Evolutionary conservation across 495 filamentous ascomycete species (phyloP), one percentile per base, ranked within the genome.

Genomic region (Acidiella bohemica): DNA sequence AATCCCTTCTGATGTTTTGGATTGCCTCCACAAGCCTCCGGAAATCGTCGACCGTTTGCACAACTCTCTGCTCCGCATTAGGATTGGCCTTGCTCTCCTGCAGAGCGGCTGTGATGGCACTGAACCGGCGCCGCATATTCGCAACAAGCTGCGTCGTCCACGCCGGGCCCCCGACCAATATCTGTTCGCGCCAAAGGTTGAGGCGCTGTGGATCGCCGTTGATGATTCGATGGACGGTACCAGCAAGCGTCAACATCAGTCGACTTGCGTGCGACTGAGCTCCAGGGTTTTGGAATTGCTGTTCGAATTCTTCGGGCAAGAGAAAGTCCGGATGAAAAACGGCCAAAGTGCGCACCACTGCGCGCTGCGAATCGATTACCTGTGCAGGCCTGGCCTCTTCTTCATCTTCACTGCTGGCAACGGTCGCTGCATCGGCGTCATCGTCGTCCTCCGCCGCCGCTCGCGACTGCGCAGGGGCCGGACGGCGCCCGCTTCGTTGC

Each of bases 71-170:
- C 12, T 41, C 45, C 7, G 4, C 17, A 1, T 11, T 2, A 4
- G 7, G 13, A 16, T 39, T 19, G 17, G 10, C 16, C 11, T 18
- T 14, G 27, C 44, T 41, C 14, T 21, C n/a, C 2, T 27, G 16
- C 8, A 49, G 39, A 7, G 13, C 14, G 12, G 18, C 7, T 13
- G 10, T 12, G 26, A 49, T 43, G 18, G 20, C n/a, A 11, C 8
- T 18, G 14, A 38, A 29, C 2, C 46, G 39, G 21, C 13, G 12
- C 5, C 11, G 13, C 28, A 44, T 32, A 14, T 39, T 42, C 7
- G 18, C 6, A 10, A 25, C 46, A 1, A 49, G 20, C 19, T 30
- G 34, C 13, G n/a, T n/a, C 2, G 37, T 20, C 28, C 38, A 41
- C n/a, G 37, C 17, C 3, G 18, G 9, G 5, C 36, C 35, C 4